Base-by-base conservation (phyloP, 441 rosid genomes). In the Raphanus hybrid region DNA sequence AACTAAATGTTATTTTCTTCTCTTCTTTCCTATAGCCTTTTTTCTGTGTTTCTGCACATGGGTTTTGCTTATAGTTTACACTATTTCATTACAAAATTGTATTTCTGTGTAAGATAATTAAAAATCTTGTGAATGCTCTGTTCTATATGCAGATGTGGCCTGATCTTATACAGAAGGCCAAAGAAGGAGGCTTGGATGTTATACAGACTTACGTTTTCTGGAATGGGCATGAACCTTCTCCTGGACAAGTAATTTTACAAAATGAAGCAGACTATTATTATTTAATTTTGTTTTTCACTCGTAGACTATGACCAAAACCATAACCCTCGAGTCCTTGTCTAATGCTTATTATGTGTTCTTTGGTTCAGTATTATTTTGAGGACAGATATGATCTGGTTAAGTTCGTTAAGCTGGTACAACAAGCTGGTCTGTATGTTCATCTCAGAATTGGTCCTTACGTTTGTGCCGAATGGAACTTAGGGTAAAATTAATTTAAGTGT, bases 151-250 rank as follows among this genome's bases (percentile, higher is more conserved):
- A 89, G 93, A 89, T 89, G 93, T 87, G 93, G 93, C 93, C 91
- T 78, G 91, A 75, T 71, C 91, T 89, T 75, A 87, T 89, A 67
- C 81, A 86, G 58, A 90, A 87, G 80, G 90, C 94, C 45, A 90
- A 84, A 75, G 87, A 82, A 6, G 93, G 93, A 70, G 93, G 93
- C 1, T 75, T 90, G 60, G 94, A 90, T 77, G 90, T 88, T 45
- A 86, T 90, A 45, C 85, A 87, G 63, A 87, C 94, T 11, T 90
- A 88, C 26, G 92, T 90, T 16, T 90, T 90, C 50, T 90, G 94
- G 94, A 88, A 88, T 71, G 94, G 88, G 5, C 94, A 90, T 50
- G 94, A 90, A 55, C 92, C 94, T 64, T 81, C 91, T 48, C 92
- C 85, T 14, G 94, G 90, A 77, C 71, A 86, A 39, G 94, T 90